Evolutionary conservation across 2,329 filamentous ascomycete species (phyloP).

Genomic region (Pseudocercospora musae): DNA sequence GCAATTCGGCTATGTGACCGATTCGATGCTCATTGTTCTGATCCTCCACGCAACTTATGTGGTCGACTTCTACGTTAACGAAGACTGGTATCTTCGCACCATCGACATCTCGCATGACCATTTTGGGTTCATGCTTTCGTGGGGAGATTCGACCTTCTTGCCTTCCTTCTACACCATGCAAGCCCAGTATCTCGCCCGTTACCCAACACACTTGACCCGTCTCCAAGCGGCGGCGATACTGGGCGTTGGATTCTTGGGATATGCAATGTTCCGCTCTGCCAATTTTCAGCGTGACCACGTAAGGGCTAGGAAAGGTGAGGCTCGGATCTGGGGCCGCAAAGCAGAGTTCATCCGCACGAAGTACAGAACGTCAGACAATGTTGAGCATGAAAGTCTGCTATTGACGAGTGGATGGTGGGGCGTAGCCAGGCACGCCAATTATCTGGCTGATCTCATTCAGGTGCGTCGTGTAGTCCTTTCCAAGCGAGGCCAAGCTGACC

Average conservation of each 20-base stretch:
- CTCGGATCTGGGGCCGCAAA: constrained; percentile 19
- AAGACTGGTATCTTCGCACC: constrained; percentile 22
- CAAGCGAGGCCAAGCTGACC: neutral
- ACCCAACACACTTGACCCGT: constrained; percentile 18
- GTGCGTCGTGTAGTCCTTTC: neutral
- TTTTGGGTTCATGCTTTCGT: constrained; percentile 26
- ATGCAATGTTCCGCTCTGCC: constrained; percentile 20
- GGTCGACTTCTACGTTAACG: constrained; percentile 24
- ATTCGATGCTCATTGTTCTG: constrained; percentile 20
- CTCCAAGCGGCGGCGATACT: constrained; percentile 14
- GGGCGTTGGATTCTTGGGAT: constrained; percentile 14
- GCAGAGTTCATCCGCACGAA: constrained; percentile 21
- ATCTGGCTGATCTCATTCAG: constrained; percentile 21
- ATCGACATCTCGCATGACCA: constrained; percentile 26
- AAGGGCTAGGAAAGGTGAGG: constrained; percentile 14
- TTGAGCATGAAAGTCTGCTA: constrained; percentile 18
- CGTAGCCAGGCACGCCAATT: constrained; percentile 22
- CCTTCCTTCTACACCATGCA: constrained; percentile 24
- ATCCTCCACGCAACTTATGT: constrained; percentile 22
- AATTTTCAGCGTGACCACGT: constrained; percentile 22
- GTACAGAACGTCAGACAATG: constrained; percentile 20
- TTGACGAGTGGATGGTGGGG: constrained; percentile 24
- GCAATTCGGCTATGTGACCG: constrained; percentile 15
- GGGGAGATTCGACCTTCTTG: constrained; percentile 24
- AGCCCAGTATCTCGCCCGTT: constrained; percentile 23